Conservation (phyloP, 768 basidiomycete genomes). For the Hebeloma cylindrosporum region DNA sequence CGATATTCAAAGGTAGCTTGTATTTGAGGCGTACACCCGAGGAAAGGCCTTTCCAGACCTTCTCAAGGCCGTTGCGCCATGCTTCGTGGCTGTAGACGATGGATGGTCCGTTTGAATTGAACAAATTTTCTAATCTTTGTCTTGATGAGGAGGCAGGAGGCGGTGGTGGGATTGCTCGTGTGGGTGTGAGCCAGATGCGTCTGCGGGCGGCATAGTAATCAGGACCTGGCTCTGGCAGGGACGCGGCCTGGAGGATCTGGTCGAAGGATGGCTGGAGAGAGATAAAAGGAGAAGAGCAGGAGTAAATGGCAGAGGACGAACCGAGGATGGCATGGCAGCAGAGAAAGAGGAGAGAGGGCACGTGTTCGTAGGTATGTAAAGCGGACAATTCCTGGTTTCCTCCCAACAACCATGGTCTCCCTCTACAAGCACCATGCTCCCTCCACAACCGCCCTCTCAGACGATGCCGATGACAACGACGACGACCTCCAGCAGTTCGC, state of each 20-base stretch:
- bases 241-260: constrained; percentile 34
- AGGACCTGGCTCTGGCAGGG: constrained; percentile 63
- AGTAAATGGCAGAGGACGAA: constrained; percentile 8
- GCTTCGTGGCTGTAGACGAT: constrained; percentile 48
- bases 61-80: constrained; percentile 59
- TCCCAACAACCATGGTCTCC: constrained; percentile 37
- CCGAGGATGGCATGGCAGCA: constrained; percentile 11
- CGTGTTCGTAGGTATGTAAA: constrained; percentile 19
- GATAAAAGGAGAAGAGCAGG: constrained; percentile 10
- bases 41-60: constrained; percentile 62
- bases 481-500: constrained; percentile 43
- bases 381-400: constrained; percentile 12
- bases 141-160: constrained; percentile 37
- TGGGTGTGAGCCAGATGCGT: constrained; percentile 55
- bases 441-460: constrained; percentile 77
- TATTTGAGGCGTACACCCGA: constrained; percentile 59
- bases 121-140: constrained; percentile 49
- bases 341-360: constrained; percentile 12
- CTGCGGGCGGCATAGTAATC: constrained; percentile 63
- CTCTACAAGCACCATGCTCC: constrained; percentile 61
- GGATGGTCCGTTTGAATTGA: constrained; percentile 45
- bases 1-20: constrained; percentile 58
- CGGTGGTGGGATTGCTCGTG: constrained; percentile 17
- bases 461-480: constrained; percentile 64
- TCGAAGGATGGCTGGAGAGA: constrained; percentile 35